Evolutionary conservation across 1,284 basidiomycete genomes (phyloP), one percentile per base, ranked within the genome.

Genomic region (Rhodofomes roseus): DNA sequence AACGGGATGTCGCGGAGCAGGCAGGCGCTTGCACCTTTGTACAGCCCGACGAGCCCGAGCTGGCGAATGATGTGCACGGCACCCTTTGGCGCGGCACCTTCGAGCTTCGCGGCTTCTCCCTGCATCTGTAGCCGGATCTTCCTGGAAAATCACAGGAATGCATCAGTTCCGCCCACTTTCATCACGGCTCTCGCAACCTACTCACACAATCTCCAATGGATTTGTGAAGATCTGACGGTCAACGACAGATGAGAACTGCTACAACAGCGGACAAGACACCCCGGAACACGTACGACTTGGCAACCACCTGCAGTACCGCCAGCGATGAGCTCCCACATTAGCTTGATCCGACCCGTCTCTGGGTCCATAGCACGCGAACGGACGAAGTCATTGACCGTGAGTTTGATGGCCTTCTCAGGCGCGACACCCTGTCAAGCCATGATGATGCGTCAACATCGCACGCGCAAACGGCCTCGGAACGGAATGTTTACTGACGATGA

Each of bases 81-180:
- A 40, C 95, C 95, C 66, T 89, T 89, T 1, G 91, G 88, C 8
- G 82, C 81, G 27, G 87, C 88, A 51, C 89, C 91, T 59, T 90
- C 90, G 5, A 87, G 81, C 70, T 93, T 92, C 36, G 95, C 92
- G 37, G 93, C 87, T 78, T 99, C 96, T 48, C 97, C 96, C 74
- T 96, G 95, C 57, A 99, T 82, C 74, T 99, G 97, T 48, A 99
- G 79, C 60, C 96, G 92, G 71, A 99, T 99, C 82, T 99, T 98
- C 63, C 94, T 93, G 64, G 31, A 61, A 60, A 56, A 66, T 11
- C 54, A 51, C 56, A 43, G 39, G n/a, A n/a, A n/a, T 36, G 18
- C 52, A 67, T 65, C 63, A 66, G 50, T 55, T 59, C 37, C 48
- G 60, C 36, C 62, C 44, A 60, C 25, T 27, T 34, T 31, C 29